phyloP scores from a whole-genome alignment of 345 rosid genomes.

The Clarkia xantiana region DNA sequence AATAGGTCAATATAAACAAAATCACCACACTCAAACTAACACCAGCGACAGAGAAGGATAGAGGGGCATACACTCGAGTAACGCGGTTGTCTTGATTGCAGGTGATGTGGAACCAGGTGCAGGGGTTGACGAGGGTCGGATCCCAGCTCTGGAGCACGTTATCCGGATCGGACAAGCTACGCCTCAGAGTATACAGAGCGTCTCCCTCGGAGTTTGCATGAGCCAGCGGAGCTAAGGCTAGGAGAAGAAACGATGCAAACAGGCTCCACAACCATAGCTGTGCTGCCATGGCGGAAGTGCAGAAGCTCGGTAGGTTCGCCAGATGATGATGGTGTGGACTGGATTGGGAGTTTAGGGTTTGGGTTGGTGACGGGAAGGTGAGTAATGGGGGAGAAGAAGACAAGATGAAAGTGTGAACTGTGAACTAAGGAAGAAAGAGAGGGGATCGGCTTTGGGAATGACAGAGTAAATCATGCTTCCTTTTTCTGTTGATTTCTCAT shows the following conservation, averaged over 20 bases:
- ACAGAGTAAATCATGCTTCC: conserved; percentile 17
- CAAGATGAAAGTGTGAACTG: not conserved
- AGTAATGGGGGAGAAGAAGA: not conserved
- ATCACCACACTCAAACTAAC: no score
- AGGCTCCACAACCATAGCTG: conserved; percentile 21
- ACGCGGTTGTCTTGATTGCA: conserved; percentile 84
- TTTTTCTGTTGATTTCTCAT: no score
- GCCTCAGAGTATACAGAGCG: conserved; percentile 59
- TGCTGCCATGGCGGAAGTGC: conserved; percentile 32
- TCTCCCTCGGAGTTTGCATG: conserved; percentile 77
- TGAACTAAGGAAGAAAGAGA: not conserved
- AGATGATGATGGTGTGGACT: not conserved
- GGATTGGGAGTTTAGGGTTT: conserved; percentile 7
- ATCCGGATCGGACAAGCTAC: conserved; percentile 66
- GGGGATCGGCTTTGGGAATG: conserved; percentile 41
- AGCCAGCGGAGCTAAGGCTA: conserved; percentile 17
- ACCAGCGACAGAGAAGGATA: not conserved
- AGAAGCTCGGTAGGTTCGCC: not conserved
- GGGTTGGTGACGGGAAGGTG: not conserved
- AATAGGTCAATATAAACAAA: no score
- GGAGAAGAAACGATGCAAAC: conserved; percentile 13
- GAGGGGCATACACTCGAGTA: conserved; percentile 53
- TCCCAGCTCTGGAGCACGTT: conserved; percentile 98
- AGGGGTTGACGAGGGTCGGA: conserved; percentile 90
- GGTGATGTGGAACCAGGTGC: conserved; percentile 97